Evolutionary conservation across 1,139 yeast species (phyloP).

Genomic region (Lodderomyces margitis): DNA sequence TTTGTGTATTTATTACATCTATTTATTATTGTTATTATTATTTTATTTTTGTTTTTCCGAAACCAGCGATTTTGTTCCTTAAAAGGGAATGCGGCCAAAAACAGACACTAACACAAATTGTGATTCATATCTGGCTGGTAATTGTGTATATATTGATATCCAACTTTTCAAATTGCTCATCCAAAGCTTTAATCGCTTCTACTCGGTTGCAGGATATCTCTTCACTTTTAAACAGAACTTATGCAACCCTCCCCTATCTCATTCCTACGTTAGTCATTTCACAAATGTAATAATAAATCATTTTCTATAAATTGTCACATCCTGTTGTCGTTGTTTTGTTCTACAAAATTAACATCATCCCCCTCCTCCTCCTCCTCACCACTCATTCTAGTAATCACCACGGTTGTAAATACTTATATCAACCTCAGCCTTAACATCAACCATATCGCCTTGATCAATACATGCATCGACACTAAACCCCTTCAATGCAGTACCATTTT

Average conservation of each 20-base stretch:
- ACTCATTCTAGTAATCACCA: slow-evolving; percentile 74
- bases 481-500: slow-evolving; percentile 16
- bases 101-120: too few relatives aligned
- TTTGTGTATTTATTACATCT: neutral
- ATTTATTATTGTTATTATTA: too few relatives aligned
- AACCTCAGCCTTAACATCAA: slow-evolving; percentile 80
- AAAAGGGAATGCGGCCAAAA: neutral
- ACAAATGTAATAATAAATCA: neutral
- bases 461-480: slow-evolving; percentile 48
- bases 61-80: neutral
- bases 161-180: too few relatives aligned
- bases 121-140: too few relatives aligned
- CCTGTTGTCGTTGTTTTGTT: too few relatives aligned
- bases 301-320: neutral
- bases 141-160: too few relatives aligned
- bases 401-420: slow-evolving; percentile 88
- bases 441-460: slow-evolving; percentile 45
- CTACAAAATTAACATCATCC: neutral
- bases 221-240: too few relatives aligned
- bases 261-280: too few relatives aligned
- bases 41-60: neutral
- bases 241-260: too few relatives aligned
- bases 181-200: too few relatives aligned
- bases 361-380: neutral
- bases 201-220: too few relatives aligned